These are phyloP conservation scores for Aspergillus ruber DNA, from an alignment of 2,329 filamentous ascomycete species.

Conservation along the genomic window DNA sequence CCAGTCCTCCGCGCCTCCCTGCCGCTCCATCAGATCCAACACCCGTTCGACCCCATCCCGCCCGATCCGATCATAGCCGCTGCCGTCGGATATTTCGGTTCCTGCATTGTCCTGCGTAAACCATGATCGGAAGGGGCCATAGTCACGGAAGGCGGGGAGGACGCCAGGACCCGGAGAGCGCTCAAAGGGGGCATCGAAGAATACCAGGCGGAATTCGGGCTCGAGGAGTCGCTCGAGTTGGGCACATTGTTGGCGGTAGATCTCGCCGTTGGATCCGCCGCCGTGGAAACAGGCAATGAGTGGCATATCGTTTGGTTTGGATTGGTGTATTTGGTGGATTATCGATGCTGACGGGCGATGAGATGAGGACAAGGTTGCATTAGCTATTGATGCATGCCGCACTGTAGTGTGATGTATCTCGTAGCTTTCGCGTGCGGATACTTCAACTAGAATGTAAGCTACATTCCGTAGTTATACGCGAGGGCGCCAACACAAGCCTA, in stretches of 20 bases:
- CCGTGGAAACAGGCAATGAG: conserved; percentile 20
- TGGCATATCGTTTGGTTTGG: conserved; percentile 2
- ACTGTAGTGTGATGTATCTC: too few relatives aligned
- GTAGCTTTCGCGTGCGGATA: too few relatives aligned
- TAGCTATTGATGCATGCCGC: too few relatives aligned
- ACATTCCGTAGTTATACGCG: too few relatives aligned
- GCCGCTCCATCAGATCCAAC: conserved; percentile 10
- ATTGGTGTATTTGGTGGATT: background rate
- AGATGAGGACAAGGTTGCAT: background rate
- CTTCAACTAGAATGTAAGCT: too few relatives aligned
- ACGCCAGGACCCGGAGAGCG: conserved; percentile 13
- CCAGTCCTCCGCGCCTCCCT: conserved; percentile 6
- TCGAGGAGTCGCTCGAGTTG: conserved; percentile 10
- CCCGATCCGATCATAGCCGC: conserved; percentile 11
- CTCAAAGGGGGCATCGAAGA: conserved; percentile 15
- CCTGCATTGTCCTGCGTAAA: conserved; percentile 9
- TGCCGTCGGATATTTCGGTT: conserved; percentile 9
- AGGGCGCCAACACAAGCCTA: background rate
- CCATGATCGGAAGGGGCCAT: conserved; percentile 15
- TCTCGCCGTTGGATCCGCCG: conserved; percentile 12
- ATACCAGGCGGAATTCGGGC: conserved; percentile 12
- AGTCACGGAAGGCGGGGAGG: conserved; percentile 14
- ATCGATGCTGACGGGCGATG: background rate
- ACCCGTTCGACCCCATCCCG: conserved; percentile 15
- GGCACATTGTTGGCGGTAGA: conserved; percentile 15